Conservation (phyloP, 2,329 filamentous ascomycete species). For the Delphinella strobiligena region DNA sequence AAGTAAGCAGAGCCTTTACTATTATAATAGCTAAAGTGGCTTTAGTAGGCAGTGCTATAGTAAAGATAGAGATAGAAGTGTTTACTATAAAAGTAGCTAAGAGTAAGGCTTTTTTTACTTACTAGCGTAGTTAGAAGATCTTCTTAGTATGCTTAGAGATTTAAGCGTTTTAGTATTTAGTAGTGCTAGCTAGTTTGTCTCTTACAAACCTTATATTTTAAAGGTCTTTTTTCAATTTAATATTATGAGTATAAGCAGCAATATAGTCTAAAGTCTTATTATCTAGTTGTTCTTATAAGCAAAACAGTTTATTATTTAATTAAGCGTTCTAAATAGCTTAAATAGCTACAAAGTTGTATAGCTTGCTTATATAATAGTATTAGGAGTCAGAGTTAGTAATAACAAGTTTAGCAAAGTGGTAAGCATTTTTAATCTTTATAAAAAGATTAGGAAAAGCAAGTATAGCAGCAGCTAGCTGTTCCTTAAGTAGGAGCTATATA, state of each 20-base stretch:
- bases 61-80: background rate
- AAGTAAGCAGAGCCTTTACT: background rate
- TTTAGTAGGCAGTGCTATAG: background rate
- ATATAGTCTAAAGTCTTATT: background rate
- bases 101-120: too few species aligned
- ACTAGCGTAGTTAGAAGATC: too few species aligned
- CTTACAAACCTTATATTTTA: conserved; percentile 1
- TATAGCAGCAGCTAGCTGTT: background rate
- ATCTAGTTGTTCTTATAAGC: conserved; percentile 1
- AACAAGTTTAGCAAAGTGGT: too few species aligned
- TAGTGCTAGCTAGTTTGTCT: conserved; percentile 1
- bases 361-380: too few species aligned
- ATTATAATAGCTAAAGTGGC: background rate
- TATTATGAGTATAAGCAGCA: background rate
- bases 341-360: too few species aligned
- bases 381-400: too few species aligned
- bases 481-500: conserved; percentile 1
- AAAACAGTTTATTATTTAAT: background rate
- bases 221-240: background rate
- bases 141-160: too few species aligned
- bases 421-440: background rate
- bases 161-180: background rate
- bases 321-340: background rate
- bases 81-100: background rate
- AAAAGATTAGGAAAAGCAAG: background rate